Evolutionary conservation across 495 filamentous ascomycete species (phyloP), one percentile per base, ranked within the genome.

Genomic region (Talaromyces ruber): DNA sequence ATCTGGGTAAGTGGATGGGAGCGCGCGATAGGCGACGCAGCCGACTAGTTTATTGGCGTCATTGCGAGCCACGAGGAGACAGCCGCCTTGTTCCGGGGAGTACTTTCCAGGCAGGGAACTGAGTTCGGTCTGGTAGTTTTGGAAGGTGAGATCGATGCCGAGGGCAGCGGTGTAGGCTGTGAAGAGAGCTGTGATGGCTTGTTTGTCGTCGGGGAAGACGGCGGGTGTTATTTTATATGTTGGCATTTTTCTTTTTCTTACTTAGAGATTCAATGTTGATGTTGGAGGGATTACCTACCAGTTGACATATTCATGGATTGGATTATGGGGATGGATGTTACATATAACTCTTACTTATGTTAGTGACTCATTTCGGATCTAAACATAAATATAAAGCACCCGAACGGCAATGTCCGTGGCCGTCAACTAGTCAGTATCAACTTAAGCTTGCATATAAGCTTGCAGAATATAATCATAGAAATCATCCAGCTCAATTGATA

Each of bases 141-240:
- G 84, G 67, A 82, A 86, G 0, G 76, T 73, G 52, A 87, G 80
- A 64, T 86, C 83, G 59, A 86, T 74, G 28, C 68, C 69, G 2
- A 86, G 71, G 8, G 76, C 81, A 29, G 69, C 47, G n/a, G 78
- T 79, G 60, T 88, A 87, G 3, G 72, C 74, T 8, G 70, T 72
- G 68, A 86, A 86, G 58, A 86, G 74, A 4, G 52, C 57, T 32
- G 62, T 65, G 12, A 74, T 69, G 21, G 66, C 65, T 16, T 64
- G 54, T 9, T 75, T 64, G 60, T 84, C 81, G 53, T 65, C 34
- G n/a, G 70, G 66, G 7, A 71, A 71, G 14, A 54, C 53, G 6
- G 76, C 76, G 37, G 65, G 65, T 7, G 65, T 61, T 50, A 79
- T 72, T 18, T 28, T 52, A 25, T 51, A 60, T 22, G 59, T 59